These are phyloP conservation scores for Wilhelminamyces savonicus DNA, from an alignment of 805 yeast genomes.

Conservation along the genomic window DNA sequence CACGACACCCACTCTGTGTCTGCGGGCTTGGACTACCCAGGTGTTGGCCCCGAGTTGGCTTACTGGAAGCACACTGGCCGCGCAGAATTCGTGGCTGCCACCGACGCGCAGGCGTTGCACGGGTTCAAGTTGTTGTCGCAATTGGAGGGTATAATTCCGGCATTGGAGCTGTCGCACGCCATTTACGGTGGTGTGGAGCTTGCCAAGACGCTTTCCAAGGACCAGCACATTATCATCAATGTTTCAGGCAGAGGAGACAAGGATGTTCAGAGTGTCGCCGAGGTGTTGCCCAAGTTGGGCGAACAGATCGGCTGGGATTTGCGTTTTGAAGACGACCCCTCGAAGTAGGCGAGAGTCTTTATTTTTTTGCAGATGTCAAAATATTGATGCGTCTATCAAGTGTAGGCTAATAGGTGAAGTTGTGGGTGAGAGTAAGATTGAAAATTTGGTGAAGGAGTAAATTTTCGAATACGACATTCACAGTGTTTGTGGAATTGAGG, in stretches of 20 bases:
- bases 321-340: conserved; percentile 62
- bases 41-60: conserved; percentile 98
- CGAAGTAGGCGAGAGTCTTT: conserved; percentile 26
- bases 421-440: too few species aligned
- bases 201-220: conserved; percentile 76
- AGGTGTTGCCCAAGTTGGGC: conserved; percentile 82
- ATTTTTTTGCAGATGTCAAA: too few species aligned
- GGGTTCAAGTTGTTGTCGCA: conserved; percentile 89
- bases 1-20: conserved; percentile 97
- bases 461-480: too few species aligned
- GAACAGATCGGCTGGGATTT: conserved; percentile 94
- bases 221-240: conserved; percentile 78
- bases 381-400: too few species aligned
- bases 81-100: conserved; percentile 84
- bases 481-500: too few species aligned
- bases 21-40: conserved; percentile 98
- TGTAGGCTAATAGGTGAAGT: too few species aligned
- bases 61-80: conserved; percentile 93
- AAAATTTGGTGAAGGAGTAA: too few species aligned
- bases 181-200: conserved; percentile 83
- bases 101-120: conserved; percentile 89
- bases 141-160: conserved; percentile 97
- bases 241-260: conserved; percentile 99
- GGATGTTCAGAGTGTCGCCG: conserved; percentile 97
- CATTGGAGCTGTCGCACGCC: conserved; percentile 96